Conservation (phyloP, 2,329 filamentous ascomycete genomes). For the Daldinia sp. region DNA sequence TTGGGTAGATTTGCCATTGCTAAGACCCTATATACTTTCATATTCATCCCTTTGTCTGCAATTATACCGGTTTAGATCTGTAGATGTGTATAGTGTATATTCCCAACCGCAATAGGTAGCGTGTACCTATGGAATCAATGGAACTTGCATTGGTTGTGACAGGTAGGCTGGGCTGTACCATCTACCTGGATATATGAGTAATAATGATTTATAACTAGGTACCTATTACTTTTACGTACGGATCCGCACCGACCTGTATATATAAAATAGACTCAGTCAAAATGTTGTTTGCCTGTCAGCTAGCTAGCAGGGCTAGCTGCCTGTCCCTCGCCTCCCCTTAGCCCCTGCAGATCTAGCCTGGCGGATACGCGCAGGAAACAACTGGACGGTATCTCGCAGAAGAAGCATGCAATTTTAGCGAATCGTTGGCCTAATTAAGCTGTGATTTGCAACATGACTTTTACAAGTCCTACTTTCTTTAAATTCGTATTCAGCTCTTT, state of each 20-base stretch:
- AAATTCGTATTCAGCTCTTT: conserved; percentile 27
- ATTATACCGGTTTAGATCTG: neutral
- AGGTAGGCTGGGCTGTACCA: too few relatives aligned
- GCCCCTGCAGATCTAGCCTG: conserved; percentile 22
- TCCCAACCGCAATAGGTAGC: too few relatives aligned
- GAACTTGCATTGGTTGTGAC: too few relatives aligned
- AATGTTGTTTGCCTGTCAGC: conserved; percentile 19
- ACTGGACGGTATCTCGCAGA: conserved; percentile 7
- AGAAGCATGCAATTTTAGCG: conserved; percentile 27
- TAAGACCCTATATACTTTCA: neutral
- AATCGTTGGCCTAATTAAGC: neutral
- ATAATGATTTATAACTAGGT: neutral
- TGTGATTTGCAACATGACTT: conserved; percentile 20
- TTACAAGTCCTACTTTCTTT: conserved; percentile 4
- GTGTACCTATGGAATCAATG: too few relatives aligned
- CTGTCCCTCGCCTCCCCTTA: conserved; percentile 4
- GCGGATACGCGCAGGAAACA: conserved; percentile 18
- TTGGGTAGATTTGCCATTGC: too few relatives aligned
- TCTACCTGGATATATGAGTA: too few relatives aligned
- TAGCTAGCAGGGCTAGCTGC: too few relatives aligned
- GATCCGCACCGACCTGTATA: too few relatives aligned
- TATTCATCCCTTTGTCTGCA: neutral
- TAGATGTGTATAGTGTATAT: too few relatives aligned
- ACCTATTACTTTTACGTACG: too few relatives aligned
- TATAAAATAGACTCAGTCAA: too few relatives aligned